phyloP scores from a whole-genome alignment of 768 basidiomycete genomes.

The Psilocybe tampanensis region DNA sequence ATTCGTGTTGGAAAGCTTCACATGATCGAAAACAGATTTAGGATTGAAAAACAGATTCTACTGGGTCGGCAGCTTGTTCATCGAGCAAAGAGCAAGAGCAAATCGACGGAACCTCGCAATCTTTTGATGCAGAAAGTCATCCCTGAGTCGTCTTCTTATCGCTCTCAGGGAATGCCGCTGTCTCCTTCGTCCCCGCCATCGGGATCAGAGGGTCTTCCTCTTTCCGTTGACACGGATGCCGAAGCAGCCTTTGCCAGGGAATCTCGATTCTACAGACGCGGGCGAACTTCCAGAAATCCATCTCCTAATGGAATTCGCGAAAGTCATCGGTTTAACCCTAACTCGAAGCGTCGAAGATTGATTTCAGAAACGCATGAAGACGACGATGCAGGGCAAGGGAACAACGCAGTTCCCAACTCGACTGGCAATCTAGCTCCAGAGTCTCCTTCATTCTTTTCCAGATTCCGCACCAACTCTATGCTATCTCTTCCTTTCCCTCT shows the following conservation, averaged over 20 bases:
- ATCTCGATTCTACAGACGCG: slow-evolving; percentile 55
- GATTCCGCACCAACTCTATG: slow-evolving; percentile 46
- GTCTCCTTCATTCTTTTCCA: slow-evolving; percentile 38
- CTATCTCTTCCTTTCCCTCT: slow-evolving; percentile 38
- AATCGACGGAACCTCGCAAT: slow-evolving; percentile 23
- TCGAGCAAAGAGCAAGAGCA: slow-evolving; percentile 40
- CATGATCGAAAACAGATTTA: slow-evolving; percentile 91
- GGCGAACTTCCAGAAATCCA: slow-evolving; percentile 35
- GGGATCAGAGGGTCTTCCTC: slow-evolving; percentile 48
- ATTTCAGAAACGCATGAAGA: slow-evolving; percentile 36
- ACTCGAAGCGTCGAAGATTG: slow-evolving; percentile 50
- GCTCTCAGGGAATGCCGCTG: slow-evolving; percentile 16
- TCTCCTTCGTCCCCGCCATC: slow-evolving; percentile 37
- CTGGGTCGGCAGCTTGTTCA: slow-evolving; percentile 78
- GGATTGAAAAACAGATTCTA: slow-evolving; percentile 81
- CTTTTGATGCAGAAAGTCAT: slow-evolving; percentile 20
- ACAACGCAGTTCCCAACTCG: slow-evolving; percentile 5
- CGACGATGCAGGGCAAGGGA: background rate
- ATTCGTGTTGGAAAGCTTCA: slow-evolving; percentile 60
- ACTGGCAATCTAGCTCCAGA: slow-evolving; percentile 2
- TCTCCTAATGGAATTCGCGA: slow-evolving; percentile 29
- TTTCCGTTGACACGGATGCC: slow-evolving; percentile 80
- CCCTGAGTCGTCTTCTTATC: slow-evolving; percentile 11
- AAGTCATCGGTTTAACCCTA: slow-evolving; percentile 41
- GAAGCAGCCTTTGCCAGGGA: slow-evolving; percentile 70